Evolutionary conservation across 116 monocot species (phyloP).

Genomic region (Cymodocea nodosa): DNA sequence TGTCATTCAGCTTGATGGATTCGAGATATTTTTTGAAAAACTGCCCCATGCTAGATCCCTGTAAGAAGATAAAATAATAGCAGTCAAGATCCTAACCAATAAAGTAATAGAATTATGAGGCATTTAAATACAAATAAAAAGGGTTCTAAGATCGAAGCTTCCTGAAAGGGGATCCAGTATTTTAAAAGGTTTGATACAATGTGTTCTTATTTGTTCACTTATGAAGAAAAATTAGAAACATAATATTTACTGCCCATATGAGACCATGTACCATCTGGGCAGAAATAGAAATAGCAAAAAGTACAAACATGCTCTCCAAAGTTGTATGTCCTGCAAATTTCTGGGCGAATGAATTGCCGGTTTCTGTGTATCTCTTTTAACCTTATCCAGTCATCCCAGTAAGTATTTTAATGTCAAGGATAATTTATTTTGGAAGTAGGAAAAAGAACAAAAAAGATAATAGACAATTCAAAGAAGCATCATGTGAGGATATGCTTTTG

Average conservation of each 20-base stretch:
- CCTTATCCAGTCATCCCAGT: conserved; percentile 99
- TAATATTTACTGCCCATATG: too few relatives aligned
- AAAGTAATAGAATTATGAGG: background rate
- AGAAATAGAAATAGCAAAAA: background rate
- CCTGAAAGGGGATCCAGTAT: too few relatives aligned
- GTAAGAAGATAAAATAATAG: conserved; percentile 9
- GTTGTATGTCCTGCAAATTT: conserved; percentile 98
- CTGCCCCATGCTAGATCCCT: conserved; percentile 99
- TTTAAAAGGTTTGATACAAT: too few relatives aligned
- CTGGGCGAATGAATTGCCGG: conserved; percentile 91
- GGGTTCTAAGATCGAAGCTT: too few relatives aligned
- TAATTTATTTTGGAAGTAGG: background rate
- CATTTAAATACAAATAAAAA: too few relatives aligned
- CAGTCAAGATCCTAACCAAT: background rate
- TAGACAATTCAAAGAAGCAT: background rate
- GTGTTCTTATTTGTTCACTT: too few relatives aligned
- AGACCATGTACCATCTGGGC: too few relatives aligned
- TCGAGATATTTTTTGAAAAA: conserved; percentile 80
- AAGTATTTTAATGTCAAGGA: conserved; percentile 83
- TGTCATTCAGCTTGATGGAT: conserved; percentile 86
- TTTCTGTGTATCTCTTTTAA: conserved; percentile 77
- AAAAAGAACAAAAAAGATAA: conserved; percentile 1
- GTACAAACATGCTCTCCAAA: conserved; percentile 90
- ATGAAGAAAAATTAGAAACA: too few relatives aligned
- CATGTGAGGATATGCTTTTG: conserved; percentile 95